Conservation (phyloP, 768 basidiomycete genomes). For the Cyathus striatus region DNA sequence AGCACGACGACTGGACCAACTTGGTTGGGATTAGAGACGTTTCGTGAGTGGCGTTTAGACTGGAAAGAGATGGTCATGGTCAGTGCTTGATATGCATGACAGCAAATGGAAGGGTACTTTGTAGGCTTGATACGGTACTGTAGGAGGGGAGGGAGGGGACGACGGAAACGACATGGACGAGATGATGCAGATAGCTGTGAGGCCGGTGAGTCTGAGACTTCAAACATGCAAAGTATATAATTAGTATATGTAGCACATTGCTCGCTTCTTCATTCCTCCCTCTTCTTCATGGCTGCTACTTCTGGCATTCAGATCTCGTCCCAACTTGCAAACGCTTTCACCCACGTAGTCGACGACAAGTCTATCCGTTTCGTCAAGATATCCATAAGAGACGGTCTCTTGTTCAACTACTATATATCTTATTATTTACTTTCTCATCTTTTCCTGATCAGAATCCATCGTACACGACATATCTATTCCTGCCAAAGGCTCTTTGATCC, state of each 20-base stretch:
- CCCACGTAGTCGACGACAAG: slow-evolving; percentile 46
- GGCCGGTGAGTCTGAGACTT: too few species aligned
- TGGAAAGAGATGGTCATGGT: too few species aligned
- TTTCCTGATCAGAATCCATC: slow-evolving; percentile 51
- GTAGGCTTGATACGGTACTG: slow-evolving; percentile 48
- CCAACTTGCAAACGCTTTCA: slow-evolving; percentile 53
- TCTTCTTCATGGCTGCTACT: slow-evolving; percentile 57
- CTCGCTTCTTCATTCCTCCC: neutral
- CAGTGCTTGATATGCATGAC: too few species aligned
- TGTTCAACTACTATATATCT: slow-evolving; percentile 6
- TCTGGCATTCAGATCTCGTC: slow-evolving; percentile 67
- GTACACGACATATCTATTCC: slow-evolving; percentile 52
- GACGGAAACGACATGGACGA: too few species aligned
- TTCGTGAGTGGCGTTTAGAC: slow-evolving; percentile 46
- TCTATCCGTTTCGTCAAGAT: slow-evolving; percentile 72
- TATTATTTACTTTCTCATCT: slow-evolving; percentile 12
- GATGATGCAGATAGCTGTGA: too few species aligned
- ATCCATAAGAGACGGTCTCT: slow-evolving; percentile 67
- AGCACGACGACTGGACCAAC: too few species aligned
- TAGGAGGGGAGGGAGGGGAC: too few species aligned
- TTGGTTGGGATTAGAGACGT: slow-evolving; percentile 23
- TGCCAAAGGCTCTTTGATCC: slow-evolving; percentile 44
- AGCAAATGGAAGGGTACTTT: slow-evolving; percentile 29
- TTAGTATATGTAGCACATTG: neutral
- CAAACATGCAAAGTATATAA: too few species aligned